phyloP scores from a whole-genome alignment of 2,329 filamentous ascomycete genomes.

The Colletotrichum cereale region DNA sequence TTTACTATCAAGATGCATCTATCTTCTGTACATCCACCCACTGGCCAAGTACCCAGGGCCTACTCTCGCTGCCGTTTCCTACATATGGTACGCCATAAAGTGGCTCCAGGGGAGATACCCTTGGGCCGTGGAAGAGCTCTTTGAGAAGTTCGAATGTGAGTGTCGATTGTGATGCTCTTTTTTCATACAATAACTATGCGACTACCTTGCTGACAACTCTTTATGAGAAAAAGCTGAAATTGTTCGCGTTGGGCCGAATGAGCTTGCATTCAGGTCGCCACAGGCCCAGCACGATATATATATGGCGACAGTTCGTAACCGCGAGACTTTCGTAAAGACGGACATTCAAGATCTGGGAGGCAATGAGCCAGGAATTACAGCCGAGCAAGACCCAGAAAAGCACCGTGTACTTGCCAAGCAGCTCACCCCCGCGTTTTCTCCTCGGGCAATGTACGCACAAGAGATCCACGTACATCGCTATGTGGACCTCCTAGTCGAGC shows the following conservation, averaged over 20 bases:
- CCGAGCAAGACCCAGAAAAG: background rate
- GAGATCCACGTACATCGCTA: background rate
- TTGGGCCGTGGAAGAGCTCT: background rate
- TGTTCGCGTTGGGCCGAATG: constrained; percentile 5
- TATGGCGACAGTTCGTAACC: background rate
- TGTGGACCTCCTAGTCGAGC: background rate
- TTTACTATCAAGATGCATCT: background rate
- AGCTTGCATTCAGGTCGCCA: constrained; percentile 1
- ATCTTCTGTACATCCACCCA: background rate
- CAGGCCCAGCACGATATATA: constrained; percentile 8
- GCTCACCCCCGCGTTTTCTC: background rate
- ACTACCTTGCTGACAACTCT: background rate
- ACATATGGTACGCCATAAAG: background rate
- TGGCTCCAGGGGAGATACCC: background rate
- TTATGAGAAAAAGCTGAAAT: background rate
- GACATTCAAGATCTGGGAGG: constrained; percentile 4
- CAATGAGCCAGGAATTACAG: background rate
- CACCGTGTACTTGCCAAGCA: background rate
- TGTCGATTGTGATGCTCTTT: background rate
- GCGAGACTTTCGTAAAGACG: constrained; percentile 7
- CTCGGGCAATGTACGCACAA: background rate
- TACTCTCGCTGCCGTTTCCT: background rate
- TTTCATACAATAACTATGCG: background rate
- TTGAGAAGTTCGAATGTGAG: background rate
- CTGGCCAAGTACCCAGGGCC: background rate